Conservation (phyloP, 768 basidiomycete species). For the Lentinula boryana region DNA sequence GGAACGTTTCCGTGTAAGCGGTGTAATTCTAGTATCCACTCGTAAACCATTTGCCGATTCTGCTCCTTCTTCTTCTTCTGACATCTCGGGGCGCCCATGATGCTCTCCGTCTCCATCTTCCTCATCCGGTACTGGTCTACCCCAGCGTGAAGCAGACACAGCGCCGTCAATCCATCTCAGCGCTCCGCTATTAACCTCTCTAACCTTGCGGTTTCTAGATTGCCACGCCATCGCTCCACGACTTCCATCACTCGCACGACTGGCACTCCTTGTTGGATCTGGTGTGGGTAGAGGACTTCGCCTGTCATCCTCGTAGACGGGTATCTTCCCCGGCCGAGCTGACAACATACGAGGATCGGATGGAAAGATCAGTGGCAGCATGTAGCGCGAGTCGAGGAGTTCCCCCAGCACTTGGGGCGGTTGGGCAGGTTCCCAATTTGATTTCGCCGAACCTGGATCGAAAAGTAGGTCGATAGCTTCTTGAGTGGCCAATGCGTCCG, state of each 20-base stretch:
- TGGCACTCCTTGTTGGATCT: constrained; percentile 28
- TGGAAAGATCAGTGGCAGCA: constrained; percentile 86
- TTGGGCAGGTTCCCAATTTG: constrained; percentile 71
- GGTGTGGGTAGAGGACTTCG: constrained; percentile 17
- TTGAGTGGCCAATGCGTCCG: constrained; percentile 33
- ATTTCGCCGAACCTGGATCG: constrained; percentile 56
- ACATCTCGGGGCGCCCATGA: not conserved
- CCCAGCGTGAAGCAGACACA: constrained; percentile 57
- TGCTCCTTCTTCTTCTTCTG: constrained; percentile 15
- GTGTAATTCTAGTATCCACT: constrained; percentile 43
- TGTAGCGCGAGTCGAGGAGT: constrained; percentile 85
- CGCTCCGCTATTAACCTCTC: constrained; percentile 53
- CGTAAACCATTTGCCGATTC: constrained; percentile 20
- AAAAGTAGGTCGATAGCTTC: constrained; percentile 77
- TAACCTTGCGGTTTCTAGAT: constrained; percentile 50
- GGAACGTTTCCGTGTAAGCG: constrained; percentile 65
- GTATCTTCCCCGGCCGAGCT: constrained; percentile 50
- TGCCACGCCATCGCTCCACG: constrained; percentile 50
- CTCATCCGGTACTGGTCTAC: constrained; percentile 37
- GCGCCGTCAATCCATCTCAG: constrained; percentile 70
- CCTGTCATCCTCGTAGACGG: constrained; percentile 27
- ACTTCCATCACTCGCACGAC: constrained; percentile 28
- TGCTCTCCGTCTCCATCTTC: constrained; percentile 27
- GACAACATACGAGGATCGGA: constrained; percentile 74
- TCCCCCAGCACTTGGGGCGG: constrained; percentile 86